These are phyloP conservation scores for Juglanconis sp. DNA, from an alignment of 2,329 filamentous ascomycete genomes.

Conservation along the genomic window DNA sequence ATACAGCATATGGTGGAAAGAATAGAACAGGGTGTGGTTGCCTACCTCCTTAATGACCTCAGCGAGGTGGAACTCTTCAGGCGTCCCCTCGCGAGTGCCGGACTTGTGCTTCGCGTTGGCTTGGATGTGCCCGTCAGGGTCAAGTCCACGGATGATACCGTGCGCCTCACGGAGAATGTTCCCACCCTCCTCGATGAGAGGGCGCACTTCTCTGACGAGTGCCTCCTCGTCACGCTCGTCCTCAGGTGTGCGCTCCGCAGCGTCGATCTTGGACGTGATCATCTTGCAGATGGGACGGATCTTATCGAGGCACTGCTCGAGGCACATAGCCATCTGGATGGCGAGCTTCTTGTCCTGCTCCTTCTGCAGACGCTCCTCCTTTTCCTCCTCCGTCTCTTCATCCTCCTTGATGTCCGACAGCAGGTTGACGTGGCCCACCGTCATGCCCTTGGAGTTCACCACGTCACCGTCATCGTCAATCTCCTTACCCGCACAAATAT, in stretches of 20 bases:
- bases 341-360: slow-evolving; percentile 75
- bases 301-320: slow-evolving; percentile 77
- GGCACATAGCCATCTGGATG: slow-evolving; percentile 67
- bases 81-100: slow-evolving; percentile 69
- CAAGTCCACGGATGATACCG: slow-evolving; percentile 79
- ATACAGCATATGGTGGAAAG: slow-evolving; percentile 17
- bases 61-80: slow-evolving; percentile 81
- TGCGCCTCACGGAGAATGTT: slow-evolving; percentile 83
- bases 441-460: slow-evolving; percentile 63
- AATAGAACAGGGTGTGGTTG: too few relatives aligned
- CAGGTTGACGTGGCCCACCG: slow-evolving; percentile 65
- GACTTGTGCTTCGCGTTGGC: slow-evolving; percentile 81
- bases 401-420: slow-evolving; percentile 55
- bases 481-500: slow-evolving; percentile 64
- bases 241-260: slow-evolving; percentile 74
- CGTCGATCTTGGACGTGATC: slow-evolving; percentile 81
- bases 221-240: slow-evolving; percentile 89
- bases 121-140: slow-evolving; percentile 83
- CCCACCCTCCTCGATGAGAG: slow-evolving; percentile 81
- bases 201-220: slow-evolving; percentile 81
- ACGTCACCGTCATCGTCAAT: slow-evolving; percentile 71
- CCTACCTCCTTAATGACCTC: slow-evolving; percentile 73
- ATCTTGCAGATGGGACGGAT: slow-evolving; percentile 82
- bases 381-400: slow-evolving; percentile 57
- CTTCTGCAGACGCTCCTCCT: slow-evolving; percentile 51